phyloP scores from a whole-genome alignment of 768 basidiomycete species.

The Hygrophorus pudorinus region DNA sequence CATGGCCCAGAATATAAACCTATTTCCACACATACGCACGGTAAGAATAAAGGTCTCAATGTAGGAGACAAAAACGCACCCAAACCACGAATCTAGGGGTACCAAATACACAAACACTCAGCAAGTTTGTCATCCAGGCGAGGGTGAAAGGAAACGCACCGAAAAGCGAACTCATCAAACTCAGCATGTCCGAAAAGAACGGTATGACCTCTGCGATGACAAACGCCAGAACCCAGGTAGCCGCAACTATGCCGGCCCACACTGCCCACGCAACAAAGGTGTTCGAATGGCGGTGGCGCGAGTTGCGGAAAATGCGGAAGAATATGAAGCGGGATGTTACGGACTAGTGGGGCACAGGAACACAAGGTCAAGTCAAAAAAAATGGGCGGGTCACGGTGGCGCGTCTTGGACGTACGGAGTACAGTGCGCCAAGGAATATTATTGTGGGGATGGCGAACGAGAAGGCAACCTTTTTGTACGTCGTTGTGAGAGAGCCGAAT shows the following conservation, averaged over 20 bases:
- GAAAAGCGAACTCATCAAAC: conserved; percentile 33
- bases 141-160: conserved; percentile 17
- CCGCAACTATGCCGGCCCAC: conserved; percentile 22
- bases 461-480: conserved; percentile 33
- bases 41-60: not conserved
- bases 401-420: conserved; percentile 21
- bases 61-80: conserved; percentile 9
- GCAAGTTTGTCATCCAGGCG: not conserved
- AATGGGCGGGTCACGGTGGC: too few species aligned
- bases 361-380: not conserved
- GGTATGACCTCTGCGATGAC: conserved; percentile 25
- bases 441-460: conserved; percentile 38
- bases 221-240: conserved; percentile 24
- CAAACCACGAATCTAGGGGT: conserved; percentile 22
- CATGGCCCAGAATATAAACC: conserved; percentile 36
- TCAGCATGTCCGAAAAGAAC: conserved; percentile 30
- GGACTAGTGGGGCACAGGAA: conserved; percentile 15
- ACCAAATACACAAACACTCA: not conserved
- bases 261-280: conserved; percentile 21
- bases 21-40: conserved; percentile 9
- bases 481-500: conserved; percentile 28
- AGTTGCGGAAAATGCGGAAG: conserved; percentile 31
- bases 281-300: conserved; percentile 27
- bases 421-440: conserved; percentile 33
- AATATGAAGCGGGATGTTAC: conserved; percentile 35